phyloP scores from a whole-genome alignment of 495 filamentous ascomycete species.

The Talaromyces borbonicus region DNA sequence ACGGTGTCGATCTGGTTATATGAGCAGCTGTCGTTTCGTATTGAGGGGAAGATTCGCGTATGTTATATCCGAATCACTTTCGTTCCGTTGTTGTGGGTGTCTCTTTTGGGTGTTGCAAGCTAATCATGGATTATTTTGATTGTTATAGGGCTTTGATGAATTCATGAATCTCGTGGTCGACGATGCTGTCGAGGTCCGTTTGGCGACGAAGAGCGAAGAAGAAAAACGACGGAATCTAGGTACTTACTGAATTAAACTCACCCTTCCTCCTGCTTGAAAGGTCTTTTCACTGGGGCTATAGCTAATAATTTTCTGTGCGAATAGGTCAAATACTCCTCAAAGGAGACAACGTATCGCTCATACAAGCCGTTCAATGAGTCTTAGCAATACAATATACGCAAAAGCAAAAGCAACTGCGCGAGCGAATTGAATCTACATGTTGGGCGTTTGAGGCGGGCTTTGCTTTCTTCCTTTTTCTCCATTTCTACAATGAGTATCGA shows the following conservation, averaged over 20 bases:
- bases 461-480: background rate
- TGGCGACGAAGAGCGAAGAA: slow-evolving; percentile 68
- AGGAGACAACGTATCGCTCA: slow-evolving; percentile 93
- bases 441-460: slow-evolving; percentile 9
- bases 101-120: too few relatives aligned
- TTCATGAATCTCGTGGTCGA: slow-evolving; percentile 99
- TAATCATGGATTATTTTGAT: too few relatives aligned
- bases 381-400: background rate
- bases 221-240: slow-evolving; percentile 74
- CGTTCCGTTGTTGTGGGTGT: background rate
- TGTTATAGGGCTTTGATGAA: slow-evolving; percentile 78
- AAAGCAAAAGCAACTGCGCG: slow-evolving; percentile 19
- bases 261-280: background rate
- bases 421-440: slow-evolving; percentile 1
- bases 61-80: slow-evolving; percentile 10
- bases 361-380: slow-evolving; percentile 59
- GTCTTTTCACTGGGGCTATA: slow-evolving; percentile 15
- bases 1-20: slow-evolving; percentile 93
- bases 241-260: slow-evolving; percentile 38
- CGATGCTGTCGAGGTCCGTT: slow-evolving; percentile 86
- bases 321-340: slow-evolving; percentile 93
- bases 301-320: too few relatives aligned
- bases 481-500: too few relatives aligned
- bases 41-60: slow-evolving; percentile 92
- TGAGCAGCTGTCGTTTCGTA: slow-evolving; percentile 86